Evolutionary conservation across 805 yeast species (phyloP).

Genomic region (Kuraishia molischiana): DNA sequence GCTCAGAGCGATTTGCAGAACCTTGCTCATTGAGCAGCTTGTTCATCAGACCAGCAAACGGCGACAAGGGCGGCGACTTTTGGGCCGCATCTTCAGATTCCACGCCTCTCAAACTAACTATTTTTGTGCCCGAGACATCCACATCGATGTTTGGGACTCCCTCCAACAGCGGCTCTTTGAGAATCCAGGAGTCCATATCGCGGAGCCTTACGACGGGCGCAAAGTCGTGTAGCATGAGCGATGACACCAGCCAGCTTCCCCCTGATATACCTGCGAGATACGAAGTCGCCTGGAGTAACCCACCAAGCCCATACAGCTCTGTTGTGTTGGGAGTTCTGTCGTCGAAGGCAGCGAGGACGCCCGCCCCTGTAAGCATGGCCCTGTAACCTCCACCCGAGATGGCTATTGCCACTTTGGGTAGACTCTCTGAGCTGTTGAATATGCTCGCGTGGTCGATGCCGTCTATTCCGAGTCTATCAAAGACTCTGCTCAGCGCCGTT

Average conservation of each 20-base stretch:
- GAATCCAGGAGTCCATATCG: slow-evolving; percentile 26
- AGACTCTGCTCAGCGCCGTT: neutral
- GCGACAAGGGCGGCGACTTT: neutral
- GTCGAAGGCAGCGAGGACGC: slow-evolving; percentile 43
- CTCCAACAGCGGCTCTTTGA: slow-evolving; percentile 37
- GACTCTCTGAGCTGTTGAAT: neutral
- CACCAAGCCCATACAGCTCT: slow-evolving; percentile 29
- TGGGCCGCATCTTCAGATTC: too few relatives aligned
- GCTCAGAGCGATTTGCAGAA: neutral
- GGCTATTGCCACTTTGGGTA: slow-evolving; percentile 27
- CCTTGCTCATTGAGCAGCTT: neutral
- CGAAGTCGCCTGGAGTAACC: slow-evolving; percentile 41
- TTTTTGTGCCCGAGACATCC: neutral
- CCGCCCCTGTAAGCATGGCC: slow-evolving; percentile 52
- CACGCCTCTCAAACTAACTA: neutral
- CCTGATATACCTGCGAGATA: slow-evolving; percentile 64
- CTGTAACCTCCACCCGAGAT: slow-evolving; percentile 47
- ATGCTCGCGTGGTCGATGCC: neutral
- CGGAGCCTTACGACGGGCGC: slow-evolving; percentile 18
- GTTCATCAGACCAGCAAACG: slow-evolving; percentile 8
- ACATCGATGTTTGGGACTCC: slow-evolving; percentile 48
- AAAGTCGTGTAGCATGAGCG: slow-evolving; percentile 29
- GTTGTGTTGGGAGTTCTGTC: slow-evolving; percentile 26
- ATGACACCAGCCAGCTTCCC: slow-evolving; percentile 62
- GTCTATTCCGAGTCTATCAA: neutral